A percentile compares a stretch with the other conserved stretches of the same genome.
Evolutionary conservation across 2,329 filamentous ascomycete species (phyloP).

Genomic region (Emericellopsis cladophorae): DNA sequence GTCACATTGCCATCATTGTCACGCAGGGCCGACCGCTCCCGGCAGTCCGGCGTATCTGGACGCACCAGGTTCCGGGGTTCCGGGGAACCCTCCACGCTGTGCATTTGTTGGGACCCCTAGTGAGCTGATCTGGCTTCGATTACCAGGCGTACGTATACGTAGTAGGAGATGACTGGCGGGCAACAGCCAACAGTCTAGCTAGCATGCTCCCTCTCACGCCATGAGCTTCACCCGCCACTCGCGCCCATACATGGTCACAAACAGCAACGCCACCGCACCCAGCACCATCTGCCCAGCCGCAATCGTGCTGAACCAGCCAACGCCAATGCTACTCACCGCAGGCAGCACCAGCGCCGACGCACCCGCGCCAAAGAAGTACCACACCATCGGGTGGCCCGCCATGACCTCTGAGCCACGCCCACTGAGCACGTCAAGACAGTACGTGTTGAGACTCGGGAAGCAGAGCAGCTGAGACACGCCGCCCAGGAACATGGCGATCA

Average conservation of each 20-base stretch:
- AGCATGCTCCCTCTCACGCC: no score
- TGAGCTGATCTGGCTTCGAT: no score
- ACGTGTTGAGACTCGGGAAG: slow-evolving; percentile 65
- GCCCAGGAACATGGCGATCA: slow-evolving; percentile 62
- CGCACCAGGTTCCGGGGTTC: no score
- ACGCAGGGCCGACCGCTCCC: no score
- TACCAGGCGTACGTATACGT: no score
- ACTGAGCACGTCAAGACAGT: slow-evolving; percentile 71
- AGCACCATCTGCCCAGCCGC: slow-evolving; percentile 21
- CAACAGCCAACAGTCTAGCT: no score
- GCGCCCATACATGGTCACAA: slow-evolving; percentile 24
- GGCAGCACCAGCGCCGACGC: slow-evolving; percentile 63
- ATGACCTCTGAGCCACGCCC: slow-evolving; percentile 58
- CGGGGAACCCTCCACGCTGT: no score
- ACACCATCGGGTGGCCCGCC: slow-evolving; percentile 67
- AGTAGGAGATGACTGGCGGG: no score
- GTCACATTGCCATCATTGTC: no score
- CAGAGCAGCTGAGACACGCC: slow-evolving; percentile 64
- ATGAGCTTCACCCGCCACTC: slow-evolving; percentile 13
- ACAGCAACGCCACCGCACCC: slow-evolving; percentile 21
- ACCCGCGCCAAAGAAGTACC: slow-evolving; percentile 62
- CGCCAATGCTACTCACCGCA: slow-evolving; percentile 58
- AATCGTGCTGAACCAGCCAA: slow-evolving; percentile 73
- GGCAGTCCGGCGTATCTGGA: no score
- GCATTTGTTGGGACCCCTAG: no score